Evolutionary conservation across 306 rosid genomes (phyloP).

Genomic region (Vicia sativa): DNA sequence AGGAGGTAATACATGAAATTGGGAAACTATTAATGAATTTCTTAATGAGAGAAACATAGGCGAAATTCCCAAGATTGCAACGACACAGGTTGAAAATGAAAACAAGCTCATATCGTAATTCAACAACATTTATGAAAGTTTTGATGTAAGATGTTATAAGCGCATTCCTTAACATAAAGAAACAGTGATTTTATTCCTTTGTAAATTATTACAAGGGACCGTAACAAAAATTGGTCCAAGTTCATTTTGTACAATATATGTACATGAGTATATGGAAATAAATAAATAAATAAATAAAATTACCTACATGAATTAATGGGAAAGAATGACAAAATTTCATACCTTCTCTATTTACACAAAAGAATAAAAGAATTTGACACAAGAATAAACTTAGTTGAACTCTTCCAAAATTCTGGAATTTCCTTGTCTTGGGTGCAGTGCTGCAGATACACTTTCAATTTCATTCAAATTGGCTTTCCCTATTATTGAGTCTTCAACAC

Average conservation of each 20-base stretch:
- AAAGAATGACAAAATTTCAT: constrained; percentile 45
- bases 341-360: constrained; percentile 51
- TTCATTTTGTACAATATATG: constrained; percentile 28
- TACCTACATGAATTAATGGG: constrained; percentile 34
- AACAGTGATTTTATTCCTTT: constrained; percentile 20
- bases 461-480: constrained; percentile 40
- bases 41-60: too few relatives aligned
- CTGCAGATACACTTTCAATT: constrained; percentile 23
- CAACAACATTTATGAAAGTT: too few relatives aligned
- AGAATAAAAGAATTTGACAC: constrained; percentile 41
- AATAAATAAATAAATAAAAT: constrained; percentile 13
- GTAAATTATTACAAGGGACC: constrained; percentile 33
- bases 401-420: constrained; percentile 37
- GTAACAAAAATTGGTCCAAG: constrained; percentile 37
- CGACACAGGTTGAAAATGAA: too few relatives aligned
- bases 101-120: too few relatives aligned
- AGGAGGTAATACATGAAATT: too few relatives aligned
- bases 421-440: constrained; percentile 37
- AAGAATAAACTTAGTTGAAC: constrained; percentile 17
- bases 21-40: too few relatives aligned
- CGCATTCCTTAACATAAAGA: neutral
- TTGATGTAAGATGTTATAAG: too few relatives aligned
- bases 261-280: constrained; percentile 24
- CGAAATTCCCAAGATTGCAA: too few relatives aligned
- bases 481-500: neutral